Evolutionary conservation across 2,329 filamentous ascomycete genomes (phyloP).

Genomic region (Scytalidium sp.): DNA sequence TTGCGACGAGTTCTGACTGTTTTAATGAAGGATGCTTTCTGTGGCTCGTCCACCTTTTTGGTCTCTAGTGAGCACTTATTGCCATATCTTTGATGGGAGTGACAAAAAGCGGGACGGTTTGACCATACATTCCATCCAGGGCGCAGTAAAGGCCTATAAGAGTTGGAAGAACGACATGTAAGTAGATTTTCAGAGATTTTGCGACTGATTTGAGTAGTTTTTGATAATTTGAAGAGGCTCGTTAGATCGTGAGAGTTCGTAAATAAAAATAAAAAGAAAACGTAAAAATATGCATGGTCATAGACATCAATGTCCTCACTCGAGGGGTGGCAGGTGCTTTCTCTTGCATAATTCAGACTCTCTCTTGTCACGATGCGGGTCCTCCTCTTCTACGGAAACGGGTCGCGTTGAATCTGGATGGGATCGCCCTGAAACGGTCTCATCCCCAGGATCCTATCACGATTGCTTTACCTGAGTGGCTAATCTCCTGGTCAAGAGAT

Average conservation of each 20-base stretch:
- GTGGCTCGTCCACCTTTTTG: background rate
- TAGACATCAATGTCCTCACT: background rate
- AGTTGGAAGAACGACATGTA: background rate
- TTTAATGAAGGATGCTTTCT: background rate
- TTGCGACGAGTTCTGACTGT: background rate
- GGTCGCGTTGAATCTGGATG: background rate
- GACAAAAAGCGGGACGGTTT: background rate
- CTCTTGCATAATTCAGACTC: background rate
- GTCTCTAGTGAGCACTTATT: background rate
- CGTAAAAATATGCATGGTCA: background rate
- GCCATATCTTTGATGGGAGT: background rate
- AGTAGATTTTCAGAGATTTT: background rate
- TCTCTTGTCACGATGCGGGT: background rate
- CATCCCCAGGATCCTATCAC: constrained; percentile 51
- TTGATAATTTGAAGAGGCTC: background rate
- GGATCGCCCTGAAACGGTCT: background rate
- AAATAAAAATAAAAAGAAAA: background rate
- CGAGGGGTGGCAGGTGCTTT: background rate
- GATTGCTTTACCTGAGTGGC: constrained; percentile 62
- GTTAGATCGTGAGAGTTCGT: background rate
- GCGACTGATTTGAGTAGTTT: too few species aligned
- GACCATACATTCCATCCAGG: constrained; percentile 3
- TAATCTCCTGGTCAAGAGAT: constrained; percentile 57
- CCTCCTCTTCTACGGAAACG: background rate
- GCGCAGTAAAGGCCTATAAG: constrained; percentile 1